Base-by-base conservation (phyloP, 164 flowering plant genomes). In the Magnolia changhungtana region DNA sequence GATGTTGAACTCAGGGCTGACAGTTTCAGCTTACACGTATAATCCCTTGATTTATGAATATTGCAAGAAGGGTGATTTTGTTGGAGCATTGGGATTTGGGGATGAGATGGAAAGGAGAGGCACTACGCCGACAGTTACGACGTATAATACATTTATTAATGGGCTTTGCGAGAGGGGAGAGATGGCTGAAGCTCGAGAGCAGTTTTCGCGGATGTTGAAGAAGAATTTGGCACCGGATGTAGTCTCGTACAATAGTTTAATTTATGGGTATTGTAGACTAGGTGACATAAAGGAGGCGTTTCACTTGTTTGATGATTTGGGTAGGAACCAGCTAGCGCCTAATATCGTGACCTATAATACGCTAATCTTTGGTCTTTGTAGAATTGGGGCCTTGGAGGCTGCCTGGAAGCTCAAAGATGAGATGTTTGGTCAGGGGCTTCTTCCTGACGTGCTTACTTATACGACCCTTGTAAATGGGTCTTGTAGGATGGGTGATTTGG, bases 1-100 rank as follows among this genome's bases (percentile, higher is more conserved):
- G 69, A 92, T 92, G 95, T 67, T 81, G 77, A 80, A 77, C 8
- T 73, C 23, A 18, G 91, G 92, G 23, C 61, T 87, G 69, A 73
- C 71, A 71, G 88, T 87, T 50, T 88, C 92, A 2, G 83, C 84
- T 1, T 83, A 78, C 70, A 84, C 90, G 0, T 90, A 84, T 78
- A 90, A 89, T 70, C 92, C 95, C 20, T 82, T 92, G 83, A 90
- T 91, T 74, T 50, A 69, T 78, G 93, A 84, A 51, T 91, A 84
- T 74, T 91, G 80, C 75, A 68, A 80, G 73, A 80, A 79, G 74
- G 95, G 91, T 7, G 73, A 83, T 80, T 27, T 90, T 50, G 78
- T 8, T 68, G 88, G 88, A 78, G 97, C 93, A 21, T 72, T 80
- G 24, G 75, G 71, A 27, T 76, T 91, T 68, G 72, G 9, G 74